These are phyloP conservation scores for Candida parachauliodes DNA, from an alignment of 805 yeast species.

Conservation along the genomic window DNA sequence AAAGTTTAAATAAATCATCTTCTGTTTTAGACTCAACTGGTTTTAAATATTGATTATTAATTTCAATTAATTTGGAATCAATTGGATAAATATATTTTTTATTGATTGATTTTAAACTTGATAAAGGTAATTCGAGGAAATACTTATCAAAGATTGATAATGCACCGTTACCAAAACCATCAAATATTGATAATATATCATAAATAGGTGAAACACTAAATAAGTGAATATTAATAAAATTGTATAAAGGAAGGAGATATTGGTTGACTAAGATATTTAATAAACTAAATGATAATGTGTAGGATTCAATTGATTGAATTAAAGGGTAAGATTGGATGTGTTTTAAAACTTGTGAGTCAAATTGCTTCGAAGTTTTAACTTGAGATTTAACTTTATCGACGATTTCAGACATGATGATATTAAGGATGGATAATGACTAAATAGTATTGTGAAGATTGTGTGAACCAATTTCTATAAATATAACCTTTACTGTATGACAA, in stretches of 20 bases:
- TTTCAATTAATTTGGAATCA: constrained; percentile 7
- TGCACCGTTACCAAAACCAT: constrained; percentile 13
- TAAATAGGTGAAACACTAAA: constrained; percentile 13
- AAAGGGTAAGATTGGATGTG: constrained; percentile 31
- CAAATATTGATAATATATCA: constrained; percentile 10
- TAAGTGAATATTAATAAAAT: constrained; percentile 20
- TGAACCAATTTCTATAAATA: too few species aligned
- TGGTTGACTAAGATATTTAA: constrained; percentile 21
- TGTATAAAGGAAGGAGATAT: constrained; percentile 15
- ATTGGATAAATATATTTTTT: constrained; percentile 7
- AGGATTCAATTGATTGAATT: constrained; percentile 20
- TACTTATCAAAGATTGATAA: constrained; percentile 8
- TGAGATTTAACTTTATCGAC: constrained; percentile 8
- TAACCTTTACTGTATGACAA: too few species aligned
- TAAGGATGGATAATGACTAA: too few species aligned
- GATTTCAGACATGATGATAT: constrained; percentile 8
- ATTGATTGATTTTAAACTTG: constrained; percentile 5
- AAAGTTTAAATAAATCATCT: constrained; percentile 15
- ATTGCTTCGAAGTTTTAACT: constrained; percentile 13
- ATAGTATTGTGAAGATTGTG: not conserved
- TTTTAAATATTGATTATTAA: constrained; percentile 9
- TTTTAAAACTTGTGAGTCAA: constrained; percentile 28
- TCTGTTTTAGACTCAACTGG: constrained; percentile 8
- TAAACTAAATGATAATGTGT: constrained; percentile 22
- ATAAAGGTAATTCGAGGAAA: constrained; percentile 3